Base-by-base conservation (phyloP, 2,329 filamentous ascomycete species). In the Ophiostoma himal-ulmi region DNA sequence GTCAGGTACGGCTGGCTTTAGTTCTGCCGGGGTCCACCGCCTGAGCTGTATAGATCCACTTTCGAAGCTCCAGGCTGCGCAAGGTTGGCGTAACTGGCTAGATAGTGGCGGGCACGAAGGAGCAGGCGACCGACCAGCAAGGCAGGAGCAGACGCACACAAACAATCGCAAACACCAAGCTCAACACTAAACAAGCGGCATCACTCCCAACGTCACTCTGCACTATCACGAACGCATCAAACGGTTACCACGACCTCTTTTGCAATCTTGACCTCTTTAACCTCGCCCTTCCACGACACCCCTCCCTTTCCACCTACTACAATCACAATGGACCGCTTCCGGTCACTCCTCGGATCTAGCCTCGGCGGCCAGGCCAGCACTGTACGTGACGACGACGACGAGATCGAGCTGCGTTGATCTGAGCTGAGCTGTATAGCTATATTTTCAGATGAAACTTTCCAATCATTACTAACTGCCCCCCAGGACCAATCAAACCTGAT, bases 401-500 rank as follows among this genome's bases (percentile, higher is more conserved):
- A 36, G 60, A 5, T 36, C 4, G 26, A 64, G 44, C 34, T 36
- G 8, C 8, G 34, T 36, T 36, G 34, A n/a, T 17, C 60, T n/a
- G 5, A 20, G 17, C 44, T 39, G 7, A 11, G 37, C 44, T 20
- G 11, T n/a, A 26, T 44, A 30, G 30, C 30, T 30, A 30, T 30
- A 30, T 30, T 2, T 30, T 1, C 13, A 62, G 14, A 8, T 62
- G 57, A 17, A 62, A 26, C 26, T 62, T 22, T 3, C 22, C 30
- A 3, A 3, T 11, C 11, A 5, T 0, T 39, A 48, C 68, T 70
- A 26, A 68, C 65, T 41, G 4, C 30, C 30, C n/a, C n/a, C 22
- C 67, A 97, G 92, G 94, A 98, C 77, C 95, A 94, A 76, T 86
- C 88, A 54, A 94, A 91, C 78, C 87, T 99, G 72, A 96, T 99